Base-by-base conservation (phyloP, 495 filamentous ascomycete species). In the Hyaloscypha variabilis region DNA sequence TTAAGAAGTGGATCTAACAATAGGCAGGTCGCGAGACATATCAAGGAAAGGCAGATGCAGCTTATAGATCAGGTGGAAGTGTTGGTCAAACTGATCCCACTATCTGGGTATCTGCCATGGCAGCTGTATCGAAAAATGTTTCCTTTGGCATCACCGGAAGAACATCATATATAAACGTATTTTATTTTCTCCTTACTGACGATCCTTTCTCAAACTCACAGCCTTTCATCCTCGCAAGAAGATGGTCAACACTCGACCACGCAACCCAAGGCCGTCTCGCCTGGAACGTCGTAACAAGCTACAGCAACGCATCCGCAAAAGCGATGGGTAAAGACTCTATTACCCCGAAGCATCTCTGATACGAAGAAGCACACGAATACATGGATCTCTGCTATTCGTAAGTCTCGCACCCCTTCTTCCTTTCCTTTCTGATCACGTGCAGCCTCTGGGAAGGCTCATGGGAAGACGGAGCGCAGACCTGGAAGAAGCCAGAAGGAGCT, bases 221-320 rank as follows among this genome's bases (percentile, higher is more conserved):
- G 10, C 85, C 86, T 3, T 89, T 82, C 66, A 73, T 84, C 6
- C 76, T 88, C 1, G 86, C 86, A 4, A 83, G 83, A 64, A 78
- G 83, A 19, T 86, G 86, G 57, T 88, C 86, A 0, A 88, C 85
- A 1, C 68, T 90, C n/a, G 86, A 89, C 60, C 86, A 90, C 68
- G 75, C 87, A 23, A 88, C 85, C 0, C 75, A 82, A 1, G 87
- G 85, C 0, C 77, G 86, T 3, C 72, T 88, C 51, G 87, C 82
- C 0, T 89, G 86, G 87, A 90, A 88, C 59, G 85, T 90, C 42
- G 85, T 89, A 17, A 88, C 86, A 6, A 82, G 78, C 0, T 89
- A 82, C 73, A 84, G 83, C 70, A 85, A 88, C 62, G 75, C 82
- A 0, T 84, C 86, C 6, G 83, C 83, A 66, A 85, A 85, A 65